These are phyloP conservation scores for Suhomyces yuchorum DNA, from an alignment of 1,139 yeast species.

Conservation along the genomic window DNA sequence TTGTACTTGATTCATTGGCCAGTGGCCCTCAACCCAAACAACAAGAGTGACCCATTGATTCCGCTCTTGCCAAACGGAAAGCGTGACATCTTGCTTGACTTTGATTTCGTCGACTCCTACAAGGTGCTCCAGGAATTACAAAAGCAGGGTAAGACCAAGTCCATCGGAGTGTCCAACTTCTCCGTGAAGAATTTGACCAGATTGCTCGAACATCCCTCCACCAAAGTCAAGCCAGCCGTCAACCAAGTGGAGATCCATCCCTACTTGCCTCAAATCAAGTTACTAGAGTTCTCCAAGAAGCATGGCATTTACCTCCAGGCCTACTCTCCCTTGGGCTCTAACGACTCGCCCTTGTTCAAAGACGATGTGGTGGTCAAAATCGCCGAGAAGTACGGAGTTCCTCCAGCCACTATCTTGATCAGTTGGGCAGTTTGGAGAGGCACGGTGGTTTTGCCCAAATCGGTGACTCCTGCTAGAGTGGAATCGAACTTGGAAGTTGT, in stretches of 20 bases:
- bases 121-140: conserved; percentile 18
- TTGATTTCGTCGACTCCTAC: conserved; percentile 22
- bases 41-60: conserved; percentile 29
- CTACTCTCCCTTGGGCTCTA: conserved; percentile 28
- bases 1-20: conserved; percentile 91
- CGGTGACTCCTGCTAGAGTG: conserved; percentile 21
- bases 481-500: conserved; percentile 20
- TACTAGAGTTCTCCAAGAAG: conserved; percentile 18
- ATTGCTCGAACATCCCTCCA: conserved; percentile 20
- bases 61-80: conserved; percentile 16
- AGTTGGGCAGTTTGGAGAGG: conserved; percentile 28
- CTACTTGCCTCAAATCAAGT: conserved; percentile 24
- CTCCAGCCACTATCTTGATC: conserved; percentile 20
- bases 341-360: conserved; percentile 22
- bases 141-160: conserved; percentile 17
- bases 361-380: conserved; percentile 19
- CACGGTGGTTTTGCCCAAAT: conserved; percentile 27
- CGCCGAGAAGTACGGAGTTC: conserved; percentile 20
- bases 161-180: conserved; percentile 27
- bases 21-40: conserved; percentile 34
- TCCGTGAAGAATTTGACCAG: conserved; percentile 18
- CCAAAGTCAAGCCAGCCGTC: conserved; percentile 22
- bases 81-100: conserved; percentile 13
- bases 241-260: conserved; percentile 28
- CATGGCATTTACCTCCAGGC: conserved; percentile 23